These are phyloP conservation scores for Sechiopsis laciniata DNA, from an alignment of 306 rosid species.

Conservation along the genomic window DNA sequence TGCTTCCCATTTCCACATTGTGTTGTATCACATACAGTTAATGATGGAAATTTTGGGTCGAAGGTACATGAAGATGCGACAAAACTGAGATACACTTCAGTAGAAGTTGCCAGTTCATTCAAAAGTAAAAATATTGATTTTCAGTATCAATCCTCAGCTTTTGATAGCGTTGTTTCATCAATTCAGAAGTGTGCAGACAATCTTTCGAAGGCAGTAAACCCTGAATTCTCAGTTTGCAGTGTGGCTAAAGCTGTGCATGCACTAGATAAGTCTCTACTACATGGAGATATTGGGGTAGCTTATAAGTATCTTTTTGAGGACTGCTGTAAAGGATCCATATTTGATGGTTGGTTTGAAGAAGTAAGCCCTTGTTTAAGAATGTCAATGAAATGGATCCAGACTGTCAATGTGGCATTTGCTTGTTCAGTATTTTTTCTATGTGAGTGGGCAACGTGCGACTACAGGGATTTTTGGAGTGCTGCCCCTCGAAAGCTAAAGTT, in stretches of 20 bases:
- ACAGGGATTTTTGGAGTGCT: constrained; percentile 61
- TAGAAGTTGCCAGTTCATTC: constrained; percentile 40
- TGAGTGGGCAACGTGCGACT: constrained; percentile 98
- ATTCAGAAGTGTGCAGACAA: constrained; percentile 61
- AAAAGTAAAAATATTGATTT: constrained; percentile 67
- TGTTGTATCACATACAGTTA: constrained; percentile 53
- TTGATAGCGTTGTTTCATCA: constrained; percentile 57
- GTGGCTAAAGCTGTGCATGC: constrained; percentile 71
- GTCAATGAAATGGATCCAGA: constrained; percentile 75
- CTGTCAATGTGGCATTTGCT: constrained; percentile 47
- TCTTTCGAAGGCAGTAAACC: constrained; percentile 70
- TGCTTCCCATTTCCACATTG: constrained; percentile 84
- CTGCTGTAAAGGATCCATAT: constrained; percentile 50
- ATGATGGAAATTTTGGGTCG: constrained; percentile 55
- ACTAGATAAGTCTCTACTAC: constrained; percentile 64
- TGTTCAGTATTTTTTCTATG: constrained; percentile 81
- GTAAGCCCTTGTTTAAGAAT: constrained; percentile 78
- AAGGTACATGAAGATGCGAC: constrained; percentile 55
- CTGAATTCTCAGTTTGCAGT: constrained; percentile 63
- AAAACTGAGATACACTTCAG: constrained; percentile 46
- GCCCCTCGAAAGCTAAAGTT: constrained; percentile 55
- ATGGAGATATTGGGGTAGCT: constrained; percentile 64
- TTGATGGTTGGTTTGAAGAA: constrained; percentile 64
- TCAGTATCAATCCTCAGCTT: constrained; percentile 62
- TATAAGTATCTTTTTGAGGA: constrained; percentile 74